Evolutionary conservation across 257 asterid genomes (phyloP).

Genomic region (Euphrasia confusa): DNA sequence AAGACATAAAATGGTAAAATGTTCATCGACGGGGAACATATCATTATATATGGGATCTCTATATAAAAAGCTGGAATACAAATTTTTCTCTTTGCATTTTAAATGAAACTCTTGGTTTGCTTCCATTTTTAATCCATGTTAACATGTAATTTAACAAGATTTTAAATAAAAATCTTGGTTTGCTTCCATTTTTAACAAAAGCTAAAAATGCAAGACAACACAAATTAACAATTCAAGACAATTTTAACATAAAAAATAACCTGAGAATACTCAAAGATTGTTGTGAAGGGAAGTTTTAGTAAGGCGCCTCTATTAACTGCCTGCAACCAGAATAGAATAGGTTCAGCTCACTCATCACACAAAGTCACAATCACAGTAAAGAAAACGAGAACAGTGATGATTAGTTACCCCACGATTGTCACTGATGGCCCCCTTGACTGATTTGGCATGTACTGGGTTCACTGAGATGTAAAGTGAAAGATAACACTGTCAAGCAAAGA

Average conservation of each 20-base stretch:
- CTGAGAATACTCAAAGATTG: conserved; percentile 95
- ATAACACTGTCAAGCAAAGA: conserved; percentile 16
- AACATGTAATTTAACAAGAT: not conserved
- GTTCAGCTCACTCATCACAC: conserved; percentile 14
- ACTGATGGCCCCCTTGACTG: conserved; percentile 51
- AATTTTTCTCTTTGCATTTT: not conserved
- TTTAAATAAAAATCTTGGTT: not conserved
- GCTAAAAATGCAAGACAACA: not conserved
- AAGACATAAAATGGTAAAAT: no score
- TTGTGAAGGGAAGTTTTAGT: conserved; percentile 82
- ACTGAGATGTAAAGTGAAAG: conserved; percentile 41
- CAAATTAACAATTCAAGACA: conserved; percentile 1
- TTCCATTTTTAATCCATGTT: not conserved
- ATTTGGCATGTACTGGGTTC: conserved; percentile 38
- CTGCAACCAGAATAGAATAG: conserved; percentile 41
- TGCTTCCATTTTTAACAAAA: not conserved
- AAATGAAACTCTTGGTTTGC: not conserved
- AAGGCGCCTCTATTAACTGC: conserved; percentile 53
- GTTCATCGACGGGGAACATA: no score
- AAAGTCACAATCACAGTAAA: conserved; percentile 9
- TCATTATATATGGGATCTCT: no score
- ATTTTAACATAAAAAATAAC: conserved; percentile 29
- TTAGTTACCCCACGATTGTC: conserved; percentile 47
- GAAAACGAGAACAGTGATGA: conserved; percentile 10
- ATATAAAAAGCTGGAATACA: not conserved